phyloP scores from a whole-genome alignment of 2,329 filamentous ascomycete genomes.

The Arthroderma sp. region DNA sequence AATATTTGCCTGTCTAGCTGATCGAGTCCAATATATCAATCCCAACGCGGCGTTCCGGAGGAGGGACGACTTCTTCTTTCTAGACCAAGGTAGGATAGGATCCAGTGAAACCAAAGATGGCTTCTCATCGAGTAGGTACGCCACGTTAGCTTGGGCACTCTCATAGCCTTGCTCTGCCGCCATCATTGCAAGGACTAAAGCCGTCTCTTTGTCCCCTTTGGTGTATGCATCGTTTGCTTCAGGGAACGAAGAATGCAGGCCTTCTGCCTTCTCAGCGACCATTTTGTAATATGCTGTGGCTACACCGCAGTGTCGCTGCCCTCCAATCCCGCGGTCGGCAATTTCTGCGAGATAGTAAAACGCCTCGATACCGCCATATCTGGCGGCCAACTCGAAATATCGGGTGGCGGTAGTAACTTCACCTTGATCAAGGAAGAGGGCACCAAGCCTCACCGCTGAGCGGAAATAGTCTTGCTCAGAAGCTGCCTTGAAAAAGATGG shows the following conservation, averaged over 20 bases:
- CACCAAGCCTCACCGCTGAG: conserved; percentile 70
- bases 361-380: conserved; percentile 74
- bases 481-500: conserved; percentile 61
- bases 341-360: conserved; percentile 89
- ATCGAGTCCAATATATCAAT: conserved; percentile 88
- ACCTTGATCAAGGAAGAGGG: conserved; percentile 76
- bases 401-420: conserved; percentile 66
- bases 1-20: conserved; percentile 81
- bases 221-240: conserved; percentile 78
- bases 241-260: conserved; percentile 60
- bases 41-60: conserved; percentile 53
- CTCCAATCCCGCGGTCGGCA: conserved; percentile 63
- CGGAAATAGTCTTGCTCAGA: conserved; percentile 71
- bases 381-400: conserved; percentile 76
- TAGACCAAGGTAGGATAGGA: conserved; percentile 36
- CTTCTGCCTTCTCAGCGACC: conserved; percentile 60
- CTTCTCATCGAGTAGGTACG: conserved; percentile 66
- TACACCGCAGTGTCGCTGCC: conserved; percentile 63
- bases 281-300: conserved; percentile 73
- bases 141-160: conserved; percentile 76
- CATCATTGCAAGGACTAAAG: conserved; percentile 69
- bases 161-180: conserved; percentile 90
- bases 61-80: conserved; percentile 30
- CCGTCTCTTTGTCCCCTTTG: conserved; percentile 62
- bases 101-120: conserved; percentile 48